These are phyloP conservation scores for Schizosaccharomyces octosporus DNA, from an alignment of 805 yeast genomes.

Conservation along the genomic window DNA sequence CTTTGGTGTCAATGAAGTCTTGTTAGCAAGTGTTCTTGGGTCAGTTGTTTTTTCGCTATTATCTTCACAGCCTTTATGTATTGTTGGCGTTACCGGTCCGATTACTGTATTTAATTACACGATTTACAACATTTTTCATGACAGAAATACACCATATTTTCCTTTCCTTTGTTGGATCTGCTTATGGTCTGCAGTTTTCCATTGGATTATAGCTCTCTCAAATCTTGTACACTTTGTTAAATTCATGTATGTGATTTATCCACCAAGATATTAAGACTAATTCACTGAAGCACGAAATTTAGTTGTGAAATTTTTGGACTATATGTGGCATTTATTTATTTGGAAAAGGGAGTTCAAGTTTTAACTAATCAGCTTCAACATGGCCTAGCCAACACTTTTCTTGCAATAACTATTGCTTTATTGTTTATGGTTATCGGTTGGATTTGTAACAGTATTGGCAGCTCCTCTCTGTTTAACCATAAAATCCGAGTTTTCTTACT, in stretches of 20 bases:
- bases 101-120: conserved; percentile 80
- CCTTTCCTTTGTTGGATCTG: conserved; percentile 93
- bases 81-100: conserved; percentile 95
- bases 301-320: conserved; percentile 53
- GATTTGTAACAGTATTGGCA: conserved; percentile 33
- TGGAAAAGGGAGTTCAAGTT: conserved; percentile 77
- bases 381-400: conserved; percentile 21
- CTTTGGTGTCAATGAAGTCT: conserved; percentile 78
- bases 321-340: conserved; percentile 66
- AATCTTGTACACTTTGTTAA: conserved; percentile 45
- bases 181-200: conserved; percentile 72
- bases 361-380: conserved; percentile 39
- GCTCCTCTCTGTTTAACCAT: conserved; percentile 35
- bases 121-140: conserved; percentile 43
- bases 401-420: conserved; percentile 49
- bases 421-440: conserved; percentile 59
- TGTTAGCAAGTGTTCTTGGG: conserved; percentile 62
- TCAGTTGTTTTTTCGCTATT: conserved; percentile 72
- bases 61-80: conserved; percentile 77
- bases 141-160: conserved; percentile 32
- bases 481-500: conserved; percentile 41
- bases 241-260: conserved; percentile 53
- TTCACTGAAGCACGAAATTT: background rate
- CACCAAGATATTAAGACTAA: conserved; percentile 59
- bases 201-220: conserved; percentile 40